phyloP scores from a whole-genome alignment of 495 filamentous ascomycete species.

The Neurospora sublineolata region DNA sequence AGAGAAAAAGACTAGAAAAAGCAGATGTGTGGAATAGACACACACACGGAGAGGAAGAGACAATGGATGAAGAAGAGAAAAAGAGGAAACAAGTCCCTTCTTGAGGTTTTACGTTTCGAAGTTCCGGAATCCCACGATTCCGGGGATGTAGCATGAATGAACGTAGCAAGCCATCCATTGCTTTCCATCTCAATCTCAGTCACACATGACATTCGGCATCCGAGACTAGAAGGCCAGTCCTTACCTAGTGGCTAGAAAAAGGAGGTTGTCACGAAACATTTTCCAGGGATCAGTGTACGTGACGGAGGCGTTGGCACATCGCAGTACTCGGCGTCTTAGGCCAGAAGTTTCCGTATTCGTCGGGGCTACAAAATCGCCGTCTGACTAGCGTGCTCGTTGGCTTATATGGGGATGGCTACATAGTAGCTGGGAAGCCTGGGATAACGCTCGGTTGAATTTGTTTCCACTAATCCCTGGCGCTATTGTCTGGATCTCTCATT shows the following conservation, averaged over 20 bases:
- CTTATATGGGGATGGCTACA: neutral
- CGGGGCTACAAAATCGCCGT: no score
- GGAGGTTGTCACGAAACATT: constrained; percentile 39
- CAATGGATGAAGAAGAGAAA: constrained; percentile 26
- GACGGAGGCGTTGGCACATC: neutral
- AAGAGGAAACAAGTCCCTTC: constrained; percentile 24
- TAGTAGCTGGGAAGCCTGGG: neutral
- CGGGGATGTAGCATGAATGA: constrained; percentile 33
- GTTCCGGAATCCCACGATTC: neutral
- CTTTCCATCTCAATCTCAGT: neutral
- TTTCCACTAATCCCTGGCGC: neutral
- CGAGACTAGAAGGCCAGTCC: no score
- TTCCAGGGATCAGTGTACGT: neutral
- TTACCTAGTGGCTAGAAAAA: constrained; percentile 8
- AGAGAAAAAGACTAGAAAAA: neutral
- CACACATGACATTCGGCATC: neutral
- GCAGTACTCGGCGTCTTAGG: neutral
- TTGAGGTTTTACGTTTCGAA: neutral
- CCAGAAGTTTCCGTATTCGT: neutral
- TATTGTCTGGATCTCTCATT: neutral
- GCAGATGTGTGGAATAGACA: neutral
- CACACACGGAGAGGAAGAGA: constrained; percentile 8
- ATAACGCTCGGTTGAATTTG: neutral
- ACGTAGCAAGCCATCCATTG: constrained; percentile 18
- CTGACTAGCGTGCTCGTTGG: no score